A percentile compares a stretch with the other conserved stretches of the same genome.
Evolutionary conservation across 305 asterid genomes (phyloP).

Genomic region (Solanum aculeatissimum): DNA sequence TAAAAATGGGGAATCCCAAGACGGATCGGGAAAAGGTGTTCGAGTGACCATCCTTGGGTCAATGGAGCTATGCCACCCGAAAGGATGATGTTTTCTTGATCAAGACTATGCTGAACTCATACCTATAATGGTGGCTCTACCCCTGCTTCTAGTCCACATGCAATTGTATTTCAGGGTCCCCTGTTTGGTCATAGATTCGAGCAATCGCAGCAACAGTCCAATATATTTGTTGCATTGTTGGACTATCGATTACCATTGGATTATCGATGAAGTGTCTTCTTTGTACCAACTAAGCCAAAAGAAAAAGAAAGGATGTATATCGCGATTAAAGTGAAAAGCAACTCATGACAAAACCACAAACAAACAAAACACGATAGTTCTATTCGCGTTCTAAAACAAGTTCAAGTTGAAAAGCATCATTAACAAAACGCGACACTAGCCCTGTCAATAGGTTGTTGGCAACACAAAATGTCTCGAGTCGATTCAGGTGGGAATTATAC

Average conservation of each 20-base stretch:
- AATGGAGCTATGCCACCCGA: background rate
- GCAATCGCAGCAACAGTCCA: background rate
- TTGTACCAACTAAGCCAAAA: background rate
- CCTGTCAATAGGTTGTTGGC: background rate
- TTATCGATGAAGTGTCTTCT: background rate
- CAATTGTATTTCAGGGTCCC: background rate
- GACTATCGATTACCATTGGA: background rate
- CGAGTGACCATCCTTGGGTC: background rate
- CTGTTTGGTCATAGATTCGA: background rate
- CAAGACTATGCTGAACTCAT: background rate
- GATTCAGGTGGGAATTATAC: background rate
- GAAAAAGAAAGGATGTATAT: background rate
- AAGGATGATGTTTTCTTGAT: background rate
- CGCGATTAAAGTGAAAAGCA: background rate
- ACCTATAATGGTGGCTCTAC: background rate
- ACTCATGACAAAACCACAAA: background rate
- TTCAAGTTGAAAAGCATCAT: background rate
- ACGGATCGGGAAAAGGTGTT: background rate
- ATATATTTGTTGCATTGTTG: constrained; percentile 15
- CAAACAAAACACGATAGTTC: background rate
- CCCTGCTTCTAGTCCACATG: background rate
- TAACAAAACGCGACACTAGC: background rate
- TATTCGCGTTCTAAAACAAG: background rate
- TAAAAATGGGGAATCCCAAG: no score
- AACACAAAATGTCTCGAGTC: background rate